Base-by-base conservation (phyloP, 148 eudicot genomes). In the Fallopia convolvulus region DNA sequence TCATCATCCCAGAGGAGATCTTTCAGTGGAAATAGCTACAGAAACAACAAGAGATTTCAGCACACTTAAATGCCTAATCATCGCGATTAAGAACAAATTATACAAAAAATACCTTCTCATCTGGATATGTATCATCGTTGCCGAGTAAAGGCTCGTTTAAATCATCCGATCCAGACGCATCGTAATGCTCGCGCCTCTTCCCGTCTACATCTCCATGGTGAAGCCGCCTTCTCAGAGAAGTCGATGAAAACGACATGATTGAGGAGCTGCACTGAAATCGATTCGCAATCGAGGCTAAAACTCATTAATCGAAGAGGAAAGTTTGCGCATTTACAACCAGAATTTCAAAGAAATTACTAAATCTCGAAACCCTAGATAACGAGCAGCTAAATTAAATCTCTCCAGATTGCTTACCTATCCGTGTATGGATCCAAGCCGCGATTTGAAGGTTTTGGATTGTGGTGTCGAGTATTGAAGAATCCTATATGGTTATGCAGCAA, bases 121-220 rank as follows among this genome's bases (percentile, higher is more conserved):
- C 89, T 0, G 83, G 44, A 71, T 70, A 83, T 70, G 82, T 78
- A 77, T 83, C 84, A 39, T 84, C 84, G 76, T 81, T 75, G 15
- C 96, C 97, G 33, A 94, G 97, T 78, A 94, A 84, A 12, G 99
- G 94, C 61, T 92, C 97, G 72, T 78, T 83, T 75, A 92, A 79
- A 77, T 78, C 83, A 70, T 87, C 90, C 21, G 76, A 56, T 70
- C 76, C 88, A 20, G 92, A 87, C 0, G 85, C 41, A 26, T 85
- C 89, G 32, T 83, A 88, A 75, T 87, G 91, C 78, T 96, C 98
- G 56, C 83, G 83, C 78, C 79, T 86, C 72, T 79, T 88, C 17
- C 98, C 98, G 84, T 89, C 94, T 71, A 96, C 91, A 83, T 93
- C 99, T 56, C 90, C 89, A 72, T 96, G 97, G 77, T 93, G 97